Conservation (phyloP, 2,329 filamentous ascomycete genomes). For the Didymella segeticola region DNA sequence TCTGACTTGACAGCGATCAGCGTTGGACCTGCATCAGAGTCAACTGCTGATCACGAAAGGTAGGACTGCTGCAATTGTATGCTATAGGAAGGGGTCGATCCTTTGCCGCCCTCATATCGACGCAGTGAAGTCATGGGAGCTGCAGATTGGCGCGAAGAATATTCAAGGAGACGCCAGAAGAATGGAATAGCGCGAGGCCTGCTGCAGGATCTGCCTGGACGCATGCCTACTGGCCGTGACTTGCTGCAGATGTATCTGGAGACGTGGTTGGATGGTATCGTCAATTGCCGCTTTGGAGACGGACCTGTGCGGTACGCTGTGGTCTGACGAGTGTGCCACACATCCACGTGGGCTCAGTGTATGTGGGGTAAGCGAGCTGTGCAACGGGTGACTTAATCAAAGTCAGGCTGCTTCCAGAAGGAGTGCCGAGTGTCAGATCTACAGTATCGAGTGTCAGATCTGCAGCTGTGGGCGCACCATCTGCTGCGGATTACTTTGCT, state of each 20-base stretch:
- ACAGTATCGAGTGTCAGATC: not conserved
- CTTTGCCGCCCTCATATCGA: conserved; percentile 33
- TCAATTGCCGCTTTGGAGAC: conserved; percentile 10
- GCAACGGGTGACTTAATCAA: conserved; percentile 3
- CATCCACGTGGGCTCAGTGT: conserved; percentile 7
- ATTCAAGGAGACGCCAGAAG: conserved; percentile 2
- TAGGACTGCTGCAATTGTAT: conserved; percentile 19
- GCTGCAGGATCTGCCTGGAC: not conserved
- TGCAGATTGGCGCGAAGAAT: conserved; percentile 27
- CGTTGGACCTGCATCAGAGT: conserved; percentile 43
- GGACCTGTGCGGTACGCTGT: conserved; percentile 1
- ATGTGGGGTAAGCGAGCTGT: conserved; percentile 2
- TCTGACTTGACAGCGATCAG: conserved; percentile 26
- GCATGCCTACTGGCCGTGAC: not conserved
- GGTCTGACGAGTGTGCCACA: conserved; percentile 7
- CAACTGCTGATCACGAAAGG: conserved; percentile 30
- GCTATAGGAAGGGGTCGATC: conserved; percentile 32
- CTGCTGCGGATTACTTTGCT: conserved; percentile 11
- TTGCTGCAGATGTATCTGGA: not conserved
- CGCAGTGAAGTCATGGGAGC: conserved; percentile 35
- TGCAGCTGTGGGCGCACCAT: conserved; percentile 15
- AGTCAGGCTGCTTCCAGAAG: conserved; percentile 6
- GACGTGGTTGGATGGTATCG: not conserved
- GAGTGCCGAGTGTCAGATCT: conserved; percentile 1
- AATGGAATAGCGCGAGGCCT: not conserved